These are phyloP conservation scores for Pseudogymnoascus sp. DNA, from an alignment of 2,329 filamentous ascomycete genomes.

Conservation along the genomic window DNA sequence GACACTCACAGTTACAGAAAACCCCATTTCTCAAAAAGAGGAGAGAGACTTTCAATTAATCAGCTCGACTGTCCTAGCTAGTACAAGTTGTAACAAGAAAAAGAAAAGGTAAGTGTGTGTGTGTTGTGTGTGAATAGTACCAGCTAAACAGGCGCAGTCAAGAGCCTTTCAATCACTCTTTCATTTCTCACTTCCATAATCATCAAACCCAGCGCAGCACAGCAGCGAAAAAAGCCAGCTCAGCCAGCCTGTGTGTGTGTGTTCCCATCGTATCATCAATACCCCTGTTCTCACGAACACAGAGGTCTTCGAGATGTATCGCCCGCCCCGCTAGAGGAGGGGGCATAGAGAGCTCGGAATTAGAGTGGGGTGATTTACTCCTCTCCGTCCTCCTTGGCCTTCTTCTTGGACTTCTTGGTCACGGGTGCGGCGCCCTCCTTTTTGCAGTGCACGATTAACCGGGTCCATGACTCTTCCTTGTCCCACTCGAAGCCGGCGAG, in stretches of 20 bases:
- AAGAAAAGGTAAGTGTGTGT: background rate
- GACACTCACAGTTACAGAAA: background rate
- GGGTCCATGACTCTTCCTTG: conserved; percentile 82
- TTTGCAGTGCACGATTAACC: conserved; percentile 77
- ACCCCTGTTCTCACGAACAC: background rate
- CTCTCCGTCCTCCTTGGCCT: conserved; percentile 36
- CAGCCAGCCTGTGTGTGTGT: background rate
- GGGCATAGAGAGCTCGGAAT: background rate
- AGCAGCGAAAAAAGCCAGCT: background rate
- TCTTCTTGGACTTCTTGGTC: conserved; percentile 58
- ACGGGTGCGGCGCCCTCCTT: conserved; percentile 51
- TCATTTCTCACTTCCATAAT: background rate
- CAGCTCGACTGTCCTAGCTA: background rate
- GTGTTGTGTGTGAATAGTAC: too few relatives aligned
- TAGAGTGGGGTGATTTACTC: conserved; percentile 12
- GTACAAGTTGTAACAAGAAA: too few relatives aligned
- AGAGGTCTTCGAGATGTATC: background rate
- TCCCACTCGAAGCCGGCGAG: conserved; percentile 96
- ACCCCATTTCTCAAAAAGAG: background rate
- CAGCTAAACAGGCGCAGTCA: background rate
- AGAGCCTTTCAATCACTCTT: background rate
- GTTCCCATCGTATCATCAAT: background rate
- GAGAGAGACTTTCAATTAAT: background rate
- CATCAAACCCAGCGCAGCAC: background rate
- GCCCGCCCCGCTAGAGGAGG: background rate